These are phyloP conservation scores for Pistacia atlantica DNA, from an alignment of 345 rosid genomes.

Conservation along the genomic window DNA sequence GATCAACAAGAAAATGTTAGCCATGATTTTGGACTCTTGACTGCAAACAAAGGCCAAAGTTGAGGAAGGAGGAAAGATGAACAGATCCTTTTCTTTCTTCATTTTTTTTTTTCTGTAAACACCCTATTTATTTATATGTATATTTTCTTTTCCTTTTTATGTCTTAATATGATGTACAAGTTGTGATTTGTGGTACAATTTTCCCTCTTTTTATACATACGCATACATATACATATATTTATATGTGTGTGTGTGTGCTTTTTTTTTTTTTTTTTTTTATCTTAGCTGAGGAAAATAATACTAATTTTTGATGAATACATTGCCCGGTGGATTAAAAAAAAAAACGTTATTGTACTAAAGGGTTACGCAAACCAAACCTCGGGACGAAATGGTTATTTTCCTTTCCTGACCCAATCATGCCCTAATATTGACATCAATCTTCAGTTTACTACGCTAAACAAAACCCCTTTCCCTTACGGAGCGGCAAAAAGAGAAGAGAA, in stretches of 20 bases:
- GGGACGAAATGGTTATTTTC: no score
- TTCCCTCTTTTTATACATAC: background rate
- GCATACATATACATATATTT: no score
- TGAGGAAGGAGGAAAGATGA: conserved; percentile 1
- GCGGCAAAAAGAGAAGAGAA: no score
- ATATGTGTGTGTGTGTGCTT: background rate
- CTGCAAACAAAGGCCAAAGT: background rate
- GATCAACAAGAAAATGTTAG: conserved; percentile 6
- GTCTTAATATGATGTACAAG: background rate
- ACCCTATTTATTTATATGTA: no score
- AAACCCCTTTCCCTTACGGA: no score
- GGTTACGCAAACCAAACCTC: no score
- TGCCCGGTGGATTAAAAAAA: no score
- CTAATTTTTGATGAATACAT: background rate
- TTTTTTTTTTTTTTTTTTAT: no score
- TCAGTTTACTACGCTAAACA: no score
- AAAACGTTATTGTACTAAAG: no score
- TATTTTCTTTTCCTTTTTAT: background rate
- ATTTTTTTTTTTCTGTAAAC: background rate
- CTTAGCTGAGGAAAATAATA: background rate
- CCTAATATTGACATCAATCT: no score
- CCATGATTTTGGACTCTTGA: conserved; percentile 19
- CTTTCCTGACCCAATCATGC: no score
- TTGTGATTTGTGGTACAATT: background rate
- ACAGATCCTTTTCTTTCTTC: background rate